Conservation (phyloP, 257 asterid species). For the Nicotiana sylvestris region DNA sequence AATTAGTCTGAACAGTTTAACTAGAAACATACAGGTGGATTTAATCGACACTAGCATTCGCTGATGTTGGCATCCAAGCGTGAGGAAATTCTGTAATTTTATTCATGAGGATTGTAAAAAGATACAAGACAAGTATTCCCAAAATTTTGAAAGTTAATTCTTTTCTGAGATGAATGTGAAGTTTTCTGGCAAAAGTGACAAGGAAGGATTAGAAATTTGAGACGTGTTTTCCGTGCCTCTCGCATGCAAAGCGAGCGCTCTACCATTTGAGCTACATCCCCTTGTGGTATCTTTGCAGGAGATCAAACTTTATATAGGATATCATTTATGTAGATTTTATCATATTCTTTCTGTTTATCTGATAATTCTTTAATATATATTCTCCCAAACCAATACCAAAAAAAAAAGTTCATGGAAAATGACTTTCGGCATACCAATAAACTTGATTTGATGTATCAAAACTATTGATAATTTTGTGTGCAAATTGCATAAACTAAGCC, state of each 20-base stretch:
- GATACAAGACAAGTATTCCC: background rate
- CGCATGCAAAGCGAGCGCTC: slow-evolving; percentile 99
- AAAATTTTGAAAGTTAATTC: background rate
- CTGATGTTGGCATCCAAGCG: background rate
- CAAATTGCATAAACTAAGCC: too few species aligned
- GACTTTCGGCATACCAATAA: background rate
- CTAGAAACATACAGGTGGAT: background rate
- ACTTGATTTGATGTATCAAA: background rate
- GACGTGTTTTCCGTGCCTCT: slow-evolving; percentile 66
- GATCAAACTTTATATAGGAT: too few species aligned
- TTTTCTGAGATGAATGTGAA: background rate
- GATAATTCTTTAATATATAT: too few species aligned
- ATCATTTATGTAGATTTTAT: too few species aligned
- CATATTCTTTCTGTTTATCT: too few species aligned
- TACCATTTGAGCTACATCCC: slow-evolving; percentile 99
- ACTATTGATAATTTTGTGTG: too few species aligned
- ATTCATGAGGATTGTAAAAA: background rate
- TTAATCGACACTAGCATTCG: background rate
- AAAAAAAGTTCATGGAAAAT: too few species aligned
- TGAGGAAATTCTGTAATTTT: background rate
- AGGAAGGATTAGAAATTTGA: background rate
- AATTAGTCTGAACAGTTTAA: slow-evolving; percentile 27
- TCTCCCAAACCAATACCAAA: background rate
- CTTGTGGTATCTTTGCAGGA: background rate
- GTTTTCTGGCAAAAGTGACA: background rate